Base-by-base conservation (phyloP, 192 early-diverging fungal species). In the Physocladia obscura region DNA sequence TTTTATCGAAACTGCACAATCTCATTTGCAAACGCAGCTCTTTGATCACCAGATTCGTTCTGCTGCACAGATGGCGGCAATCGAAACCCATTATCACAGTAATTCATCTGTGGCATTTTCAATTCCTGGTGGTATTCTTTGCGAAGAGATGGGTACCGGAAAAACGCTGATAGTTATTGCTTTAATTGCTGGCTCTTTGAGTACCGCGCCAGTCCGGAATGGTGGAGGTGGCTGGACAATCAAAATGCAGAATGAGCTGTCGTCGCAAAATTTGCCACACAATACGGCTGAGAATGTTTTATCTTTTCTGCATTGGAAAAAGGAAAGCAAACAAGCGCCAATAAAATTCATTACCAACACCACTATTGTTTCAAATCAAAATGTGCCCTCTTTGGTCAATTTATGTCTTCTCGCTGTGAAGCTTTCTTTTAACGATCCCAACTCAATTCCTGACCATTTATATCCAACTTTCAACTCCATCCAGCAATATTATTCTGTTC, bases 131-230 rank as follows among this genome's bases (percentile, higher is more conserved):
- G 91, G 93, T 0, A 90, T 94, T 54, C 86, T 94, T 40, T 92
- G 89, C 74, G 93, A 93, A 67, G 91, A 93, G 30, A 94, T 94
- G 93, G 92, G 93, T n/a, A 91, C 89, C 1, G 93, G 92, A 5
- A 92, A 92, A 64, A 92, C 89, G 0, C 85, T 86, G 69, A 83
- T 90, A 22, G 89, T 88, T 47, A 73, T 93, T 37, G 69, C 34
- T 13, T 36, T 71, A 17, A 50, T 71, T 15, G 44, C 48, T 15
- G 58, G 38, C 2, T 61, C 69, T 8, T 21, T 57, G 27, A 31
- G 49, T 19, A 49, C 29, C 19, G 24, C 48, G 6, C 22, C 31
- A 6, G 13, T 19, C 19, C 26, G 15, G 26, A 30, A 24, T 26
- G 32, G 19, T 2, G 63, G 30, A 19, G 4, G n/a, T n/a, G 11